Conservation (phyloP, 129 eudicot species). For the Sambucus nigra region DNA sequence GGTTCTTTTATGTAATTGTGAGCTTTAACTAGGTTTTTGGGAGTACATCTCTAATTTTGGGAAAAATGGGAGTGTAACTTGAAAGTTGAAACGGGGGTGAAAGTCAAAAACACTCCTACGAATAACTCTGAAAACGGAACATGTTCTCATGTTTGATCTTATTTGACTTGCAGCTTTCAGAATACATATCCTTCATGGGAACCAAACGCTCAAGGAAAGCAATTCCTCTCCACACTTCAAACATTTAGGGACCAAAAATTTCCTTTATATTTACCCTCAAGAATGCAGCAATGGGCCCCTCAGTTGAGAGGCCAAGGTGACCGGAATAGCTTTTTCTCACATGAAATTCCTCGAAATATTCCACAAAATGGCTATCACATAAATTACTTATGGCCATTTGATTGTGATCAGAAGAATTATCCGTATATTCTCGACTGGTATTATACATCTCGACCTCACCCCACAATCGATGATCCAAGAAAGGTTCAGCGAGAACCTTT, state of each 20-base stretch:
- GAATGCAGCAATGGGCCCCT: constrained; percentile 35
- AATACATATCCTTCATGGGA: constrained; percentile 86
- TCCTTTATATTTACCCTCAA: constrained; percentile 31
- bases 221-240: constrained; percentile 45
- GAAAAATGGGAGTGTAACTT: too few species aligned
- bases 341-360: constrained; percentile 27
- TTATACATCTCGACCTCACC: constrained; percentile 42
- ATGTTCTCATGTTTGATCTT: not conserved
- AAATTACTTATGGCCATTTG: constrained; percentile 58
- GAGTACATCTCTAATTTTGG: too few species aligned
- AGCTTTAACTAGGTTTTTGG: too few species aligned
- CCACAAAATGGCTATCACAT: constrained; percentile 28
- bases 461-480: constrained; percentile 3
- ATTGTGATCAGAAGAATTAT: constrained; percentile 54
- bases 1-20: too few species aligned
- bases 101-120: too few species aligned
- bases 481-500: constrained; percentile 19
- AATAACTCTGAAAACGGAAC: too few species aligned
- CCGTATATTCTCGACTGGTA: constrained; percentile 85
- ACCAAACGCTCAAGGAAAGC: constrained; percentile 62
- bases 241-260: constrained; percentile 60
- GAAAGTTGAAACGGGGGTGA: too few species aligned
- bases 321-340: constrained; percentile 38
- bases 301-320: constrained; percentile 25
- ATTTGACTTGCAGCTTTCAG: constrained; percentile 56